A percentile compares a stretch with the other conserved stretches of the same genome.
Conservation (phyloP, 169 alveolate species). For the Theileria sp. region DNA sequence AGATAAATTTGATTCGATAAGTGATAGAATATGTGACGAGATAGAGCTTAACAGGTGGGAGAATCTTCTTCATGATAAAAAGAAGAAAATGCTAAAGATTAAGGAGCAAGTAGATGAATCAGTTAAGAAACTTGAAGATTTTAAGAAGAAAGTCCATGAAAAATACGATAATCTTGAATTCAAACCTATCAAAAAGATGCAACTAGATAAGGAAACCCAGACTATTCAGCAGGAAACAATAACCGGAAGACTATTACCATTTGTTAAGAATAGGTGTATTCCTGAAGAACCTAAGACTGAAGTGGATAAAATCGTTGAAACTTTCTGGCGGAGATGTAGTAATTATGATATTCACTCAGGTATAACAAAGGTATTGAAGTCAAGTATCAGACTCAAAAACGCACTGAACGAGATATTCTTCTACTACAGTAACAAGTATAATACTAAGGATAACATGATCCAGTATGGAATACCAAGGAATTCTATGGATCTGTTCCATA, state of each 20-base stretch:
- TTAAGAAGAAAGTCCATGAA: conserved; percentile 20
- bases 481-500: conserved; percentile 60
- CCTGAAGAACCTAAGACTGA: conserved; percentile 3
- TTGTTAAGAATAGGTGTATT: conserved; percentile 45
- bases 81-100: conserved; percentile 25
- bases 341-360: conserved; percentile 71
- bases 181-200: conserved; percentile 17
- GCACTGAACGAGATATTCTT: conserved; percentile 69
- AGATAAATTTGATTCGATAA: conserved; percentile 47
- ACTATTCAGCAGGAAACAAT: conserved; percentile 33
- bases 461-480: conserved; percentile 58
- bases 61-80: conserved; percentile 35
- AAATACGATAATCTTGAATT: conserved; percentile 21
- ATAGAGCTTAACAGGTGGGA: conserved; percentile 54
- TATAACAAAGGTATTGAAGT: conserved; percentile 65
- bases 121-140: conserved; percentile 17
- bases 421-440: conserved; percentile 42
- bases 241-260: conserved; percentile 30
- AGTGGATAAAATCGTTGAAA: conserved; percentile 56
- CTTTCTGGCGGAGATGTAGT: conserved; percentile 70
- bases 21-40: conserved; percentile 59
- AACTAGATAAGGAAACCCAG: conserved; percentile 26
- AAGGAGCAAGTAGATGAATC: conserved; percentile 31
- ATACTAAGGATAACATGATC: conserved; percentile 31
- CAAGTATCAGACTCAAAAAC: conserved; percentile 71